Conservation (phyloP, 441 rosid species). For the Jatropha podagrica region DNA sequence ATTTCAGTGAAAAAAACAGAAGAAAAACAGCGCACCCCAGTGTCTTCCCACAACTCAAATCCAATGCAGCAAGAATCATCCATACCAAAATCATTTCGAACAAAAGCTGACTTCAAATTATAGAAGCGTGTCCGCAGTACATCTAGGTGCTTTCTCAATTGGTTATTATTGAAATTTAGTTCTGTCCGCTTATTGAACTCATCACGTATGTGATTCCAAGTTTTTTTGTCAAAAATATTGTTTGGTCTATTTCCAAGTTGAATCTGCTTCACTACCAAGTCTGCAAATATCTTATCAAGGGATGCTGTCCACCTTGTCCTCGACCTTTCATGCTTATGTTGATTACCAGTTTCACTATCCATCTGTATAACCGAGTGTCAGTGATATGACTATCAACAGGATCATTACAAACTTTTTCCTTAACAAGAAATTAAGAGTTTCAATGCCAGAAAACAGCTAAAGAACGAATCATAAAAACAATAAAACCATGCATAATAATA, state of each 20-base stretch:
- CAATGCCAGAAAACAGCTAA: neutral
- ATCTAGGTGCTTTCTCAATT: slow-evolving; percentile 75
- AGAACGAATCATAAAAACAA: neutral
- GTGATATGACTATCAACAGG: slow-evolving; percentile 1
- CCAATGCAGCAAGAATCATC: slow-evolving; percentile 66
- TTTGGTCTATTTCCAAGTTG: slow-evolving; percentile 63
- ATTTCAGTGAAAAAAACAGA: slow-evolving; percentile 8
- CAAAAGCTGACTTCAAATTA: slow-evolving; percentile 50
- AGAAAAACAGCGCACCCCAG: slow-evolving; percentile 39
- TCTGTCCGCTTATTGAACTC: slow-evolving; percentile 67
- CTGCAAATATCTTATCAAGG: slow-evolving; percentile 69
- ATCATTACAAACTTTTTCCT: neutral
- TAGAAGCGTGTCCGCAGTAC: slow-evolving; percentile 70
- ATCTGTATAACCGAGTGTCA: slow-evolving; percentile 34
- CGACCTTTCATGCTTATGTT: slow-evolving; percentile 59
- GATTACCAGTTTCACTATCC: slow-evolving; percentile 52
- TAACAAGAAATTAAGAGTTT: neutral
- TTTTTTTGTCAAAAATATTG: slow-evolving; percentile 71
- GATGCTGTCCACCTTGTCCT: slow-evolving; percentile 73
- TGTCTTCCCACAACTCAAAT: slow-evolving; percentile 77
- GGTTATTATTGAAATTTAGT: slow-evolving; percentile 72
- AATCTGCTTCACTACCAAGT: slow-evolving; percentile 77
- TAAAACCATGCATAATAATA: neutral
- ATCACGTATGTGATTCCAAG: slow-evolving; percentile 64
- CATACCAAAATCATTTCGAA: slow-evolving; percentile 48